phyloP scores from a whole-genome alignment of 148 eudicot species.

The Polygonum maritimum region DNA sequence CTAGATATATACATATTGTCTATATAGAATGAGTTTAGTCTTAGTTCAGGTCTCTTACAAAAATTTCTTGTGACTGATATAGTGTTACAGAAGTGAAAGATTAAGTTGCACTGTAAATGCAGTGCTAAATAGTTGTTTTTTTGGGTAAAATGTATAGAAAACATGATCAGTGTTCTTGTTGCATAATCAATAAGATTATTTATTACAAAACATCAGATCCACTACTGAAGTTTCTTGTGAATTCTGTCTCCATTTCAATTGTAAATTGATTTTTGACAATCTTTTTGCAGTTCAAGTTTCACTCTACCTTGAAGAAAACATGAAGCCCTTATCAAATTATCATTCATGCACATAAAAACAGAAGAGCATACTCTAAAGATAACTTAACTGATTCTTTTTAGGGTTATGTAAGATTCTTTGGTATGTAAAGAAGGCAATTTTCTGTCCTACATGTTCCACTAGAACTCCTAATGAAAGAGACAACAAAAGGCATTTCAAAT shows the following conservation, averaged over 20 bases:
- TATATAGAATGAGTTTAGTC: neutral
- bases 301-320: neutral
- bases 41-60: neutral
- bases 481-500: neutral
- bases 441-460: neutral
- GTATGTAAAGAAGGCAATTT: neutral
- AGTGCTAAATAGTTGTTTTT: neutral
- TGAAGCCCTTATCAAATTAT: neutral
- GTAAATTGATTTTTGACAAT: neutral
- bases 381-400: neutral
- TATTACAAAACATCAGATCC: neutral
- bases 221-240: neutral
- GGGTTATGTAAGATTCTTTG: neutral
- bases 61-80: neutral
- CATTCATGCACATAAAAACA: neutral
- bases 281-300: neutral
- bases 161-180: neutral
- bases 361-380: neutral
- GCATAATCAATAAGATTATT: neutral
- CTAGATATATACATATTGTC: neutral
- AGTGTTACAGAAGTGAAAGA: neutral
- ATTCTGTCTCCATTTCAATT: neutral
- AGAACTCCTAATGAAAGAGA: neutral
- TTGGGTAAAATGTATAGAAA: neutral
- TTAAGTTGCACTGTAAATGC: neutral